Percentiles rank a stretch among this genome's conserved stretches.
Evolutionary conservation across 768 basidiomycete species (phyloP).

Genomic region (Tylopilus intermedius): DNA sequence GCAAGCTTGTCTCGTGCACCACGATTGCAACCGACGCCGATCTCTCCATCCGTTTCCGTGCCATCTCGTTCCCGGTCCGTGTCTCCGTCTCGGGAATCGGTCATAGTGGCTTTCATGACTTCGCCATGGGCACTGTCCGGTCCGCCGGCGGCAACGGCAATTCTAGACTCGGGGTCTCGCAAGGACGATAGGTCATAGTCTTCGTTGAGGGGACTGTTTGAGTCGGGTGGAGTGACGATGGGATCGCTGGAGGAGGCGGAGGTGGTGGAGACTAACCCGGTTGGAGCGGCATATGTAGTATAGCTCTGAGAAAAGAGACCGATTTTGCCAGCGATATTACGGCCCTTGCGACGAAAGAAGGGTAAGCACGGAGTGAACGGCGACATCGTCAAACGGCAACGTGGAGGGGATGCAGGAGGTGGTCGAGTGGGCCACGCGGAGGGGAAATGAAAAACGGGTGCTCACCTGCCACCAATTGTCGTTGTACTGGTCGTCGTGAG

Average conservation of each 20-base stretch:
- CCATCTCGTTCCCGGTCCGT: conserved; percentile 46
- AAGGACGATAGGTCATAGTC: conserved; percentile 41
- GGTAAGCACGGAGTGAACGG: conserved; percentile 24
- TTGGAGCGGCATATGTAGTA: conserved; percentile 58
- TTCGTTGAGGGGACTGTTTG: conserved; percentile 45
- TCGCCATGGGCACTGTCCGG: conserved; percentile 35
- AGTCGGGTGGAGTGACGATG: conserved; percentile 16
- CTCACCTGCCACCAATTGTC: conserved; percentile 95
- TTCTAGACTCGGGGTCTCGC: conserved; percentile 19
- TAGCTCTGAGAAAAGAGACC: conserved; percentile 92
- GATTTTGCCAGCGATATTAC: conserved; percentile 70
- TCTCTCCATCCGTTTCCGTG: conserved; percentile 45
- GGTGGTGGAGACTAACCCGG: conserved; percentile 23
- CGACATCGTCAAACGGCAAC: conserved; percentile 19
- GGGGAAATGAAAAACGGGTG: conserved; percentile 9
- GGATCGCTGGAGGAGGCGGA: conserved; percentile 26
- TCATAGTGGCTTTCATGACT: conserved; percentile 84
- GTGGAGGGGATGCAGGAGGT: conserved; percentile 15
- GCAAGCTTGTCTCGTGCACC: conserved; percentile 62
- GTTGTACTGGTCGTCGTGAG: conserved; percentile 89
- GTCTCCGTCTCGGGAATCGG: conserved; percentile 60
- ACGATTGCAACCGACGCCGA: conserved; percentile 63
- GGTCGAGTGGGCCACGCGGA: neutral
- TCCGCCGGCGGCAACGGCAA: conserved; percentile 25
- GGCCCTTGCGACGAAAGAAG: conserved; percentile 50